These are phyloP conservation scores for Candida sp. DNA, from an alignment of 1,139 yeast species.

Conservation along the genomic window DNA sequence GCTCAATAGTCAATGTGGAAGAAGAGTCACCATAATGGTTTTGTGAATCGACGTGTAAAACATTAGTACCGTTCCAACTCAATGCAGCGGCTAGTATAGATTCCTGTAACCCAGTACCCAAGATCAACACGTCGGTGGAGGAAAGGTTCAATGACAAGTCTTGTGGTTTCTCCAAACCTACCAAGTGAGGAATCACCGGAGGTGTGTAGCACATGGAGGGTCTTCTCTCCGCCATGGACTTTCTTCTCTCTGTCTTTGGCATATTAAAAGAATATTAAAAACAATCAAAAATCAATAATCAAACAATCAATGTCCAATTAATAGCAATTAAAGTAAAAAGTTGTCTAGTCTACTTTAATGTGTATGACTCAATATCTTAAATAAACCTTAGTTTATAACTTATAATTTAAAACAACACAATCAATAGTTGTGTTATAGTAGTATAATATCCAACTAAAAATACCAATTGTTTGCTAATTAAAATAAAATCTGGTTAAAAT, in stretches of 20 bases:
- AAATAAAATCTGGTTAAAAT: too few species aligned
- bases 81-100: constrained; percentile 89
- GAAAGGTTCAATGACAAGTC: constrained; percentile 48
- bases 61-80: constrained; percentile 95
- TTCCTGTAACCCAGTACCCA: constrained; percentile 92
- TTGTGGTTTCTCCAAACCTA: constrained; percentile 71
- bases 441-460: too few species aligned
- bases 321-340: too few species aligned
- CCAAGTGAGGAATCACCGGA: constrained; percentile 72
- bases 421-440: too few species aligned
- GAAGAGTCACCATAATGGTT: constrained; percentile 84
- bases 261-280: too few species aligned
- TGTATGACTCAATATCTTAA: too few species aligned
- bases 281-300: too few species aligned
- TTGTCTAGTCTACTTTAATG: too few species aligned
- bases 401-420: too few species aligned
- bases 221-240: constrained; percentile 72
- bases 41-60: constrained; percentile 82
- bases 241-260: constrained; percentile 46
- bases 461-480: too few species aligned
- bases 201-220: constrained; percentile 54
- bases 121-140: constrained; percentile 80
- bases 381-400: too few species aligned
- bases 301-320: too few species aligned
- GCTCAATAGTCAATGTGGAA: constrained; percentile 85